Evolutionary conservation across 2,329 filamentous ascomycete species (phyloP).

Genomic region (Claviceps sp.): DNA sequence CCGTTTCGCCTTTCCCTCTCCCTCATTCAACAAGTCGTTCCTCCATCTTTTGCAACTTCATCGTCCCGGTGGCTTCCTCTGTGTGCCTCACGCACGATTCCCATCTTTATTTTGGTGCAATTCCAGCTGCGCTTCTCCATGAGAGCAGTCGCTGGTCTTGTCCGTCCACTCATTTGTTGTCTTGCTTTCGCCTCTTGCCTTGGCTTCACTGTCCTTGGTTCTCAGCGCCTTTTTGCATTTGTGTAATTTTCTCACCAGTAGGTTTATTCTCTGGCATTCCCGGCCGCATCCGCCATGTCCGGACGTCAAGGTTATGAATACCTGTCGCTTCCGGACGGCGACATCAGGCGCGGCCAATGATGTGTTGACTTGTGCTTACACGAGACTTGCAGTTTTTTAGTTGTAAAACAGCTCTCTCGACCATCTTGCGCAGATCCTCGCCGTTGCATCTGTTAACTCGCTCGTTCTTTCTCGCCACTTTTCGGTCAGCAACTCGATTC

Average conservation of each 20-base stretch:
- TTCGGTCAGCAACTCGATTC: background rate
- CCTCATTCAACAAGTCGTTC: conserved; percentile 3
- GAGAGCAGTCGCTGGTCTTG: conserved; percentile 42
- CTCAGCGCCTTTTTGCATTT: conserved; percentile 7
- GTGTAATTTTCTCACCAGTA: conserved; percentile 3
- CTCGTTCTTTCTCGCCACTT: background rate
- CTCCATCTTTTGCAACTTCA: conserved; percentile 5
- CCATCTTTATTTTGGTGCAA: conserved; percentile 30
- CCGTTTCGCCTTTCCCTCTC: conserved; percentile 7
- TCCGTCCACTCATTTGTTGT: conserved; percentile 42
- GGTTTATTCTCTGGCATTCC: background rate
- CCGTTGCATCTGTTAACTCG: background rate
- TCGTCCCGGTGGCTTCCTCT: conserved; percentile 2
- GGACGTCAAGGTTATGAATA: background rate
- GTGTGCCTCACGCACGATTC: conserved; percentile 5
- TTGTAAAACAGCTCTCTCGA: background rate
- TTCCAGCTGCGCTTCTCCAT: conserved; percentile 39
- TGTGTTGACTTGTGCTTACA: background rate
- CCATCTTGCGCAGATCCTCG: background rate
- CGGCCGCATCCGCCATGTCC: background rate
- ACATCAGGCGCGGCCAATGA: background rate
- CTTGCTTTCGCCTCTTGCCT: conserved; percentile 17
- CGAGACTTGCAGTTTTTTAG: background rate
- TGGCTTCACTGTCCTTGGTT: conserved; percentile 6
- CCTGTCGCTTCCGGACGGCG: background rate